phyloP scores from a whole-genome alignment of 495 filamentous ascomycete species.

The Neurospora sp. region DNA sequence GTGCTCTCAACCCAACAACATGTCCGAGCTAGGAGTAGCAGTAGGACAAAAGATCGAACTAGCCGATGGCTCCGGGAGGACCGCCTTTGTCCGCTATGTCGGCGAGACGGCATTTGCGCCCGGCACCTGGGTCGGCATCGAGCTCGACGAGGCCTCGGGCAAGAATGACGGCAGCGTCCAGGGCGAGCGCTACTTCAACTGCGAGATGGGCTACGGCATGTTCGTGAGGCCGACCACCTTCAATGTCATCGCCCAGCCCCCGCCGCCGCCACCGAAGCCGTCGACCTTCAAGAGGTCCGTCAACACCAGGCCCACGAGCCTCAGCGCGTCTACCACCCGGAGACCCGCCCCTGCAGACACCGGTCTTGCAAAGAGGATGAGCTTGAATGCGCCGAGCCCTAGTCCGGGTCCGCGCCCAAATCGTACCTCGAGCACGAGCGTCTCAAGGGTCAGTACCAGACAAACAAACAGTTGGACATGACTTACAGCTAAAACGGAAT shows the following conservation, averaged over 20 bases:
- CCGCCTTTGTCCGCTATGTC: conserved; percentile 67
- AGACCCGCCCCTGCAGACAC: conserved; percentile 35
- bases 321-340: conserved; percentile 16
- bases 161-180: conserved; percentile 94
- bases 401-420: conserved; percentile 43
- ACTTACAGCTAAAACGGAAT: neutral
- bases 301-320: conserved; percentile 29
- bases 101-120: conserved; percentile 67
- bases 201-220: conserved; percentile 71
- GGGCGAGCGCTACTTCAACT: conserved; percentile 85
- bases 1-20: conserved; percentile 9
- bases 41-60: conserved; percentile 49
- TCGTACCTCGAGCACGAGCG: conserved; percentile 40
- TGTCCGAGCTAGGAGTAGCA: conserved; percentile 33
- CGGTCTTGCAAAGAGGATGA: conserved; percentile 49
- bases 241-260: conserved; percentile 48
- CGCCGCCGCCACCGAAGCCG: conserved; percentile 23
- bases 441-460: conserved; percentile 41
- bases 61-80: conserved; percentile 52
- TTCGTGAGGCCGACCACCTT: conserved; percentile 64
- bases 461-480: neutral
- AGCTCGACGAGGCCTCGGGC: conserved; percentile 70
- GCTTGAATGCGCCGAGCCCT: conserved; percentile 56
- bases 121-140: conserved; percentile 85
- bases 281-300: conserved; percentile 20